Percentiles rank a stretch among this genome's conserved stretches.
These are phyloP conservation scores for Cryptococcus wingfieldii DNA, from an alignment of 1,284 basidiomycete species.

Conservation along the genomic window DNA sequence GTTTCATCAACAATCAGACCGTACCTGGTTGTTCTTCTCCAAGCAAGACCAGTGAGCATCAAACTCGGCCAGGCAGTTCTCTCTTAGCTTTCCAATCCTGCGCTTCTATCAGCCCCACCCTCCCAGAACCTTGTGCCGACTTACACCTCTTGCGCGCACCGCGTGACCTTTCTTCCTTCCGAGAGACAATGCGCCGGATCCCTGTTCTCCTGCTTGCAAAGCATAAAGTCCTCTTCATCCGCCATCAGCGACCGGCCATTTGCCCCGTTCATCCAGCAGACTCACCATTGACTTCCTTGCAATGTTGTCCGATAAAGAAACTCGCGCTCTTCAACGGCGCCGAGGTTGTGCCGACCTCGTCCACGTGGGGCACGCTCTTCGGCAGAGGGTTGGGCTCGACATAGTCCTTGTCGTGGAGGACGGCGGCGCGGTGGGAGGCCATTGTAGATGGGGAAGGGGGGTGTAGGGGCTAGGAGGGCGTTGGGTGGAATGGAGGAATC, in stretches of 20 bases:
- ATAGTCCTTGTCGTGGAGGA: slow-evolving; percentile 53
- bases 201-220: slow-evolving; percentile 88
- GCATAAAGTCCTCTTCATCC: slow-evolving; percentile 91
- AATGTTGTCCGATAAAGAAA: slow-evolving; percentile 94
- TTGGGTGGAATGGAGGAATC: slow-evolving; percentile 6
- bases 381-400: slow-evolving; percentile 71
- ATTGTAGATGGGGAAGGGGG: slow-evolving; percentile 3
- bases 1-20: background rate
- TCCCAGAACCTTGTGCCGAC: slow-evolving; percentile 43
- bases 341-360: slow-evolving; percentile 86
- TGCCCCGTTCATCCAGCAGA: slow-evolving; percentile 15
- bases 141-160: slow-evolving; percentile 91
- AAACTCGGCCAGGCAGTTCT: slow-evolving; percentile 84
- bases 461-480: background rate
- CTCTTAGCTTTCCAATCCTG: slow-evolving; percentile 88
- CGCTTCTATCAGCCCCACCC: background rate
- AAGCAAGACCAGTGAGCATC: slow-evolving; percentile 93
- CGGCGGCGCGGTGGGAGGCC: slow-evolving; percentile 24
- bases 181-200: slow-evolving; percentile 91
- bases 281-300: slow-evolving; percentile 94
- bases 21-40: slow-evolving; percentile 92
- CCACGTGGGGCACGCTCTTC: slow-evolving; percentile 70
- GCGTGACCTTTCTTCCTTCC: slow-evolving; percentile 92
- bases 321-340: slow-evolving; percentile 93
- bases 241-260: background rate